These are phyloP conservation scores for Fusarium incarnatum DNA, from an alignment of 2,329 filamentous ascomycete species.

Conservation along the genomic window DNA sequence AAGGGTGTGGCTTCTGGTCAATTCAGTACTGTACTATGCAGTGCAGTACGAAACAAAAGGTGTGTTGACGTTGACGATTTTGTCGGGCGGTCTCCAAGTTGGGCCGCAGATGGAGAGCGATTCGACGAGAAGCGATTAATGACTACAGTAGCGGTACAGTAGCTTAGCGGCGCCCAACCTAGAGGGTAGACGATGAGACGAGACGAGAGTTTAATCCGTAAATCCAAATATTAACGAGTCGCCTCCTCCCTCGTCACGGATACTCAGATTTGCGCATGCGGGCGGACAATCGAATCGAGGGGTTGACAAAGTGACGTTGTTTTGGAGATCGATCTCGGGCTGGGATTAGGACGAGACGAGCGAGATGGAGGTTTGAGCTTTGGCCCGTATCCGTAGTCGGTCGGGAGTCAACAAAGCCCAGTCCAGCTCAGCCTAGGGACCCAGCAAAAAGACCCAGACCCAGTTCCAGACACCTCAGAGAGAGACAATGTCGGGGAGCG, in stretches of 20 bases:
- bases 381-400: constrained; percentile 18
- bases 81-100: constrained; percentile 41
- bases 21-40: background rate
- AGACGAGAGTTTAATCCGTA: constrained; percentile 22
- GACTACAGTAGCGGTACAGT: background rate
- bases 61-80: constrained; percentile 33
- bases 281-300: constrained; percentile 25
- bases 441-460: background rate
- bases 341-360: constrained; percentile 27
- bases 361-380: constrained; percentile 25
- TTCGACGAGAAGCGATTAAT: constrained; percentile 24
- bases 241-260: constrained; percentile 41
- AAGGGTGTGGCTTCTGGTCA: constrained; percentile 29
- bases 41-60: constrained; percentile 30
- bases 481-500: constrained; percentile 17
- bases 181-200: background rate
- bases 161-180: constrained; percentile 17
- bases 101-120: constrained; percentile 41
- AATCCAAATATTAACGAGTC: constrained; percentile 32
- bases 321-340: constrained; percentile 11
- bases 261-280: constrained; percentile 36
- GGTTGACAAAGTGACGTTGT: constrained; percentile 16
- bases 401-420: constrained; percentile 30
- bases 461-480: background rate
- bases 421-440: constrained; percentile 4